Base-by-base conservation (phyloP, 176 grass and related monocot species). In the Carex kokanica region DNA sequence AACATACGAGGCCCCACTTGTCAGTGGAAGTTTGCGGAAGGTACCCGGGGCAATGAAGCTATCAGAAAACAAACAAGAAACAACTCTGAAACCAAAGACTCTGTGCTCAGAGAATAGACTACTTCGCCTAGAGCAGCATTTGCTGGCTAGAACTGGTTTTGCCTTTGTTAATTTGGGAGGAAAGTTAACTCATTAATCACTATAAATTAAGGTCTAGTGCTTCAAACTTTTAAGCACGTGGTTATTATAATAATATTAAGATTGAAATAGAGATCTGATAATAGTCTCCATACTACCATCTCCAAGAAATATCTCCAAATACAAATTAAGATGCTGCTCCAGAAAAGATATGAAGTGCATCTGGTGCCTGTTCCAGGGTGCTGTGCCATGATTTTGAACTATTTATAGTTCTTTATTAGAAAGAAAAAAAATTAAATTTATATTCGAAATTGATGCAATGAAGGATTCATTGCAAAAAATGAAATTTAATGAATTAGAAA, bases 61-160 rank as follows among this genome's bases (percentile, higher is more conserved):
- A 15, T 45, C 20, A 74, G 70, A 74, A 74, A 74, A 74, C 70
- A 74, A 74, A 74, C 70, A 74, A 47, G 43, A 52, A 74, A 73
- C 41, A 15, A 74, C 11, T 24, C 70, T 51, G 20, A 74, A 52
- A 73, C n/a, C 69, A 73, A 73, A 49, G 69, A 73, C 41, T 51
- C 25, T 73, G 2, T 51, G 20, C 34, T 18, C 32, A 6, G 6
- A 41, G 0, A 69, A 41, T 5, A 69, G 13, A 55, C 17, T 32
- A 55, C 17, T 32, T 36, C 20, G 47, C 53, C 81, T 61, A 83
- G 51, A 53, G 65, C 77, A 75, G 78, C 55, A 75, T 60, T 60
- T 86, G 41, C 41, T 41, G 41, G 21, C 16, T 73, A 73, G 12
- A 67, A 40, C 55, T 55, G 17, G 56, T 57, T 63, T n/a, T 41